Conservation (phyloP, 2,329 filamentous ascomycete genomes). For the Gaeumannomyces tritici region DNA sequence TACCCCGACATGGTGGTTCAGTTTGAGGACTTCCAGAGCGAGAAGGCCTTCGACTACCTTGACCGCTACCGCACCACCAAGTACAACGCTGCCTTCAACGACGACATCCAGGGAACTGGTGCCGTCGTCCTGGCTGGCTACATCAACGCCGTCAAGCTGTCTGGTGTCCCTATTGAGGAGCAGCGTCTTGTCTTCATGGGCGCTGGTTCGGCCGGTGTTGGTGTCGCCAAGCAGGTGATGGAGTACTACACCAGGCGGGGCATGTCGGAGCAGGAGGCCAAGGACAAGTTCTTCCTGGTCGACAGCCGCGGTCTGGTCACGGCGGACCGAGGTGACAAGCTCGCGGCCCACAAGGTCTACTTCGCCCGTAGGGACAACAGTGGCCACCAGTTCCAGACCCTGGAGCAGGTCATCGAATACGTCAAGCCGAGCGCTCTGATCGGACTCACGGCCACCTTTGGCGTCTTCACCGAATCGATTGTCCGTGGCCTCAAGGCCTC, state of each 20-base stretch:
- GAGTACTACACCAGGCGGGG: conserved; percentile 94
- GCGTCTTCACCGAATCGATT: conserved; percentile 84
- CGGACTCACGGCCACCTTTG: conserved; percentile 88
- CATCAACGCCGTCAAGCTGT: conserved; percentile 69
- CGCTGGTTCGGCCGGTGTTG: conserved; percentile 88
- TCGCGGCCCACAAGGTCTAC: conserved; percentile 81
- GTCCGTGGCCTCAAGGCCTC: conserved; percentile 60
- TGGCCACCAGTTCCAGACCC: conserved; percentile 62
- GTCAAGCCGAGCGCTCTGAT: conserved; percentile 92
- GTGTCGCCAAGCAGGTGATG: conserved; percentile 95
- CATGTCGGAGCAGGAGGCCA: conserved; percentile 76
- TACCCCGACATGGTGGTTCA: conserved; percentile 66
- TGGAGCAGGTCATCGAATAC: conserved; percentile 88
- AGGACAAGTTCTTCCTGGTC: conserved; percentile 91
- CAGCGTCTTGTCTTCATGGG: conserved; percentile 95
- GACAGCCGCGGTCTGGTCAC: conserved; percentile 96
- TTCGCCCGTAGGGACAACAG: conserved; percentile 57
- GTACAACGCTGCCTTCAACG: conserved; percentile 89
- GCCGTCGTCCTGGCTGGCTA: conserved; percentile 86
- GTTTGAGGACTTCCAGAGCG: conserved; percentile 96
- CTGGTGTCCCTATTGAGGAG: conserved; percentile 75
- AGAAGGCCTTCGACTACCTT: conserved; percentile 82
- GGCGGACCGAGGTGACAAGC: conserved; percentile 81
- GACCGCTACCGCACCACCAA: conserved; percentile 70
- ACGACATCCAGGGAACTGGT: conserved; percentile 89